Base-by-base conservation (phyloP, 2,329 filamentous ascomycete genomes). In the Aspergillus sp. region DNA sequence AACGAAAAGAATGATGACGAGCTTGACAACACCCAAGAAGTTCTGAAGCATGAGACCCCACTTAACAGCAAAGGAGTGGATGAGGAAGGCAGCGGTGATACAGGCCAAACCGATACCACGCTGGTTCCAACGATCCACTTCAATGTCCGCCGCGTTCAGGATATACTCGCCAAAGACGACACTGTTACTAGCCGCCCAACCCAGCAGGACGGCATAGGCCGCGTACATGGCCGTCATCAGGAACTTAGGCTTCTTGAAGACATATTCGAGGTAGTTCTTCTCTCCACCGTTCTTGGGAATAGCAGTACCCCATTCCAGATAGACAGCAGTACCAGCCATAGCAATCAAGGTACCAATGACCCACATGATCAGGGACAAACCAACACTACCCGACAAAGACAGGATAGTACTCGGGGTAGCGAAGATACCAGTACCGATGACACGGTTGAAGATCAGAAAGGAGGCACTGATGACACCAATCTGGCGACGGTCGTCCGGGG, bases 191-290 rank as follows among this genome's bases (percentile, higher is more conserved):
- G 82, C 78, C 3, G 80, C 80, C 76, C 82, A 84, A 5, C 81
- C 82, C 5, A 84, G 74, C 10, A 84, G 70, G 5, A 83, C 76
- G 4, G 79, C 79, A 55, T 84, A 83, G 2, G 81, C 74, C 66
- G 82, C 83, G 67, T 82, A 84, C 74, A 81, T 81, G 60, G 82
- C 83, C 7, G 82, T 85, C 4, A 78, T 81, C 5, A 84, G 74
- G 72, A 82, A 85, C 58, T 75, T 78, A 28, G 84, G 84, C 19
- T 76, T 79, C 50, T 73, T 76, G 67, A 81, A 84, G 38, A 84
- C 81, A 39, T 82, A 80, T 71, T 85, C 82, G 45, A 85, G 79
- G 66, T 84, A 84, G 41, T 83, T 80, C 53, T 81, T 79, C 65
- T 84, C 82, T n/a, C 82, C 82, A 39, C 82, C 82, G 69, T 82